Evolutionary conservation across 805 yeast genomes (phyloP), one percentile per base, ranked within the genome.

Genomic region (Cyberlindnera subsufficiens): DNA sequence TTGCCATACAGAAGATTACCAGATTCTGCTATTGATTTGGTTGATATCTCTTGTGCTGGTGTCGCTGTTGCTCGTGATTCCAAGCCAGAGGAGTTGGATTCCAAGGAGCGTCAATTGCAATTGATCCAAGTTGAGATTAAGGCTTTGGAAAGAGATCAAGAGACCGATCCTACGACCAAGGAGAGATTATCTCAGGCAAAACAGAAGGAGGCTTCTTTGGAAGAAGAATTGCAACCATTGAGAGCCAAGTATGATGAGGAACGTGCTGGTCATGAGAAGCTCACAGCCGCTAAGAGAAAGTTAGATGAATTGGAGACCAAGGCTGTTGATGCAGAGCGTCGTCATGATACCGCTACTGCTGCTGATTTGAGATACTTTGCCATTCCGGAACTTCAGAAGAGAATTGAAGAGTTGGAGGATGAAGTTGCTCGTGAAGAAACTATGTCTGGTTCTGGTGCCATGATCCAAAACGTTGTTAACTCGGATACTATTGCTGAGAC

Each of bases 51-150:
- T 6, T 95, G 97, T 35, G 98, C 98, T 3, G 77, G 95, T 43
- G 98, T 93, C 35, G 98, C 98, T 1, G 99, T 93, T 41, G 96
- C 96, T 4, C 80, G 99, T 67, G 99, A 93, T 63, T 91, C 98
- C 3, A 88, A 87, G 63, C 99, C 99, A 2, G 99, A 93, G 66
- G 96, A 89, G 63, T 74, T 93, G 56, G 99, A 93, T 68, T 83
- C 82, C 36, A 77, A 89, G 54, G 99, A 93, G 67, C 86, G 99
- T 65, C 88, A 88, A 67, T 74, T 90, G 38, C 95, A 89, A 62
- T 76, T 93, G 53, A 68, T 93, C 30, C 96, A 91, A 57, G 98
- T 93, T 45, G 99, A 93, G 67, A 91, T 93, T 60, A 87, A 88
- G 60, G 99, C 99, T 1, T 74, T 93, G 55, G 97, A 93, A 68